Base-by-base conservation (phyloP, 2,329 filamentous ascomycete species). In the Myrmaecium sp. region DNA sequence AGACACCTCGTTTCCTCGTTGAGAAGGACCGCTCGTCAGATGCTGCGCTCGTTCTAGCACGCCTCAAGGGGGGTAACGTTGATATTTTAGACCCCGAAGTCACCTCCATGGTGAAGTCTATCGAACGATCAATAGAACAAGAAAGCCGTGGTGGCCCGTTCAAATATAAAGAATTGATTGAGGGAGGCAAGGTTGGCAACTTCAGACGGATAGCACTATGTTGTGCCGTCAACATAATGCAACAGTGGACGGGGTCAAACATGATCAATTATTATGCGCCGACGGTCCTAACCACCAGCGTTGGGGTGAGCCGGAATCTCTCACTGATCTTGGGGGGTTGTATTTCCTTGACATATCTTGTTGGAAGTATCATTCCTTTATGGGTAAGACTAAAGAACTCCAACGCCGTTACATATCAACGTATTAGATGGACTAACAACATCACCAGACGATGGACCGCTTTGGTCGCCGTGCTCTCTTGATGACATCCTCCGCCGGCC, bases 271-370 rank as follows among this genome's bases (percentile, higher is more conserved):
- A 52, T 32, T 59, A 59, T 22, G 46, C 49, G 0, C 49, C 56
- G 0, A 38, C 49, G 1, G 47, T 60, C 12, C 54, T 53, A 24
- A 38, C 55, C 22, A 34, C 47, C 1, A 48, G 44, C 6, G 55
- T 59, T 46, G 35, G 43, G 2, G 33, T 60, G 4, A 42, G 43
- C 8, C 52, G 58, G 2, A 54, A 63, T n/a, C 43, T 68, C 17
- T 60, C 63, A 17, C 44, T 69, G 20, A 54, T 69, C 4, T 46
- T 69, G 1, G 63, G 61, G 13, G 64, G 65, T 3, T 52, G 44
- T 27, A 51, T 46, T 16, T 48, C 48, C 13, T 44, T 46, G 24
- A 52, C 47, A 0, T 60, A 55, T 28, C 38, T 58, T 6, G 43
- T 53, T 9, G 54, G 52, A 5, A 54, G 49, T 0, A 40, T 47